phyloP scores from a whole-genome alignment of 2,329 filamentous ascomycete species.

The Ophiosphaerella herpotricha region DNA sequence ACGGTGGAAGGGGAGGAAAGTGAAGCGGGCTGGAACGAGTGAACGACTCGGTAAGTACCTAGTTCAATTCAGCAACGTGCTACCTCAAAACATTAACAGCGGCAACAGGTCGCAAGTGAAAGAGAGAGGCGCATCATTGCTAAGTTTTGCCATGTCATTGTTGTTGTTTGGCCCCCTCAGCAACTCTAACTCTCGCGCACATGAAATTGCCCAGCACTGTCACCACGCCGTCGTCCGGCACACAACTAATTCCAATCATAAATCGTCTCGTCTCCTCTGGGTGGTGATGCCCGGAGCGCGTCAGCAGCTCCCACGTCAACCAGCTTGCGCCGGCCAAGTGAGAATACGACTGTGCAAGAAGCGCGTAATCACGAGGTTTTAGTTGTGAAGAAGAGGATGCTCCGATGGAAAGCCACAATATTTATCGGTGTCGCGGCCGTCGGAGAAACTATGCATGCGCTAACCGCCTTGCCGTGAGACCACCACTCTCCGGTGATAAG shows the following conservation, averaged over 20 bases:
- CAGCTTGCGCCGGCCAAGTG: slow-evolving; percentile 56
- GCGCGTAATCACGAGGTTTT: slow-evolving; percentile 79
- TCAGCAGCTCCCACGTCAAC: slow-evolving; percentile 55
- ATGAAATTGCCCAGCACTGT: not conserved
- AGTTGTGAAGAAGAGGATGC: slow-evolving; percentile 66
- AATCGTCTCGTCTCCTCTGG: slow-evolving; percentile 50
- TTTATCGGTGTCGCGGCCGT: slow-evolving; percentile 15
- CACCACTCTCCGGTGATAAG: slow-evolving; percentile 18
- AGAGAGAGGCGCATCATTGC: too few species aligned
- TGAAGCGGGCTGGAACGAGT: not conserved
- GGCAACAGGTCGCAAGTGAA: not conserved
- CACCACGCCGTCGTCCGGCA: slow-evolving; percentile 4
- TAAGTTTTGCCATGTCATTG: too few species aligned
- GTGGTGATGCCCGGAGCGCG: slow-evolving; percentile 55
- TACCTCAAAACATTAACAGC: slow-evolving; percentile 13
- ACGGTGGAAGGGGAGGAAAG: not conserved
- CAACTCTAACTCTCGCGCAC: too few species aligned
- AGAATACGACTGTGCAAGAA: slow-evolving; percentile 60
- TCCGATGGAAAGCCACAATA: slow-evolving; percentile 15
- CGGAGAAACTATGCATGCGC: slow-evolving; percentile 18
- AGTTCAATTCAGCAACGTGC: slow-evolving; percentile 8
- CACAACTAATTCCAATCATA: slow-evolving; percentile 53
- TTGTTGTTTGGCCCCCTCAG: too few species aligned
- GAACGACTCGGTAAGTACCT: not conserved
- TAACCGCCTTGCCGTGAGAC: slow-evolving; percentile 11